A percentile compares a stretch with the other conserved stretches of the same genome.
These are phyloP conservation scores for Casuarina glauca DNA, from an alignment of 306 rosid genomes.

Conservation along the genomic window DNA sequence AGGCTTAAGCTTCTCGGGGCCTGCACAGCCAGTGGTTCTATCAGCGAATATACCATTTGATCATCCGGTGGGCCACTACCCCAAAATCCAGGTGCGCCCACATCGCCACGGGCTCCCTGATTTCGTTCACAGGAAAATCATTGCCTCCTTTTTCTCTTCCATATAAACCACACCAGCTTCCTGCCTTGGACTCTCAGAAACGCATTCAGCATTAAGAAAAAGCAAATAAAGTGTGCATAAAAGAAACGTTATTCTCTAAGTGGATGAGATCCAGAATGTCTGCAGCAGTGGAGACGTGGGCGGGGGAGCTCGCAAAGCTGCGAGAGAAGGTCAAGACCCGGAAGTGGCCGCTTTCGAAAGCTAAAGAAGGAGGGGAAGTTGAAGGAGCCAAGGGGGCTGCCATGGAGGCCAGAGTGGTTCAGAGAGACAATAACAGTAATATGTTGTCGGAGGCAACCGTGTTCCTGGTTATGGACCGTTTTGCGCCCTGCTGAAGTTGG, in stretches of 20 bases:
- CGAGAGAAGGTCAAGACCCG: slow-evolving; percentile 38
- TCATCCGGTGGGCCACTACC: slow-evolving; percentile 44
- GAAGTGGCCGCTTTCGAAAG: slow-evolving; percentile 30
- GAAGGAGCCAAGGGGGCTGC: slow-evolving; percentile 25
- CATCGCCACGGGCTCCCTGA: not conserved
- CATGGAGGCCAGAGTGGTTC: slow-evolving; percentile 11
- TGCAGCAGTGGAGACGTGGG: slow-evolving; percentile 46
- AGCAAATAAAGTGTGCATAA: not conserved
- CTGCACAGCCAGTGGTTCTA: not conserved
- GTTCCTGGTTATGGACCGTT: slow-evolving; percentile 82
- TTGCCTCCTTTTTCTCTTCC: not conserved
- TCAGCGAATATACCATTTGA: slow-evolving; percentile 36
- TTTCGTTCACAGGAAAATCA: not conserved
- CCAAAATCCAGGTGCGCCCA: slow-evolving; percentile 17
- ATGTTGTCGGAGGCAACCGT: slow-evolving; percentile 67
- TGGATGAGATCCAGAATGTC: not conserved
- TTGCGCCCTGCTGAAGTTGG: slow-evolving; percentile 62
- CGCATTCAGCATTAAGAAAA: not conserved
- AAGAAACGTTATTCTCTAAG: not conserved
- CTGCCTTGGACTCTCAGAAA: not conserved
- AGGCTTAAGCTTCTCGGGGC: too few species aligned
- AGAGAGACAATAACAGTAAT: slow-evolving; percentile 13
- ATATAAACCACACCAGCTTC: slow-evolving; percentile 22
- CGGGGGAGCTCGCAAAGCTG: slow-evolving; percentile 47
- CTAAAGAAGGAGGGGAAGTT: slow-evolving; percentile 37